These are phyloP conservation scores for Sporothrix curviconia DNA, from an alignment of 2,329 filamentous ascomycete species.

Conservation along the genomic window DNA sequence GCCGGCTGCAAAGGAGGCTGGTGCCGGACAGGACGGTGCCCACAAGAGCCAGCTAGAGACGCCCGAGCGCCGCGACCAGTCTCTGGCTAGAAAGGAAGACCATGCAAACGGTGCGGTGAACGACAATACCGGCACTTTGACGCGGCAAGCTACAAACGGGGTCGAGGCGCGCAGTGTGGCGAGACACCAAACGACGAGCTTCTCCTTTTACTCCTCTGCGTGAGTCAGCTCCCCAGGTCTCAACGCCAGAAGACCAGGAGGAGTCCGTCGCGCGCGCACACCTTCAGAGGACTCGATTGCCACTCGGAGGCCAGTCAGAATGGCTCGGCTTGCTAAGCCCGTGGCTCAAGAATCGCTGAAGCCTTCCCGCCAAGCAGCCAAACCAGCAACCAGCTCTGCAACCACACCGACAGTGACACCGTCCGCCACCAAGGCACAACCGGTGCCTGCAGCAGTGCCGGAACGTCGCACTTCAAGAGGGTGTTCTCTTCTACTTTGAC, in stretches of 20 bases:
- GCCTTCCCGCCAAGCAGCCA: neutral
- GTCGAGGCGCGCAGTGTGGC: neutral
- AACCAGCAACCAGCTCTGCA: neutral
- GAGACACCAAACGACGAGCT: neutral
- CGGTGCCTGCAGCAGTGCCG: too few relatives aligned
- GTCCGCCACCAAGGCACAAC: too few relatives aligned
- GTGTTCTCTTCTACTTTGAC: neutral
- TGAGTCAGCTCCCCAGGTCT: neutral
- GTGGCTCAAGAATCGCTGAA: neutral
- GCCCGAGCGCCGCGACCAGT: too few relatives aligned
- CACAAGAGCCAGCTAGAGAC: neutral
- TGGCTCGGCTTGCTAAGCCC: constrained; percentile 10
- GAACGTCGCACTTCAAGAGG: neutral
- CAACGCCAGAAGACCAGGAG: neutral
- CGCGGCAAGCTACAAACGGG: too few relatives aligned
- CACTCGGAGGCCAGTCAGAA: constrained; percentile 11
- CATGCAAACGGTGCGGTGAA: neutral
- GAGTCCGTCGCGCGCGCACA: neutral
- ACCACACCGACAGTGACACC: too few relatives aligned
- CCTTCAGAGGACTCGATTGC: constrained; percentile 4
- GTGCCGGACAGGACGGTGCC: too few relatives aligned
- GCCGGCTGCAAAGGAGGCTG: neutral
- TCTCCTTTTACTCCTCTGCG: neutral
- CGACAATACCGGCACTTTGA: too few relatives aligned
- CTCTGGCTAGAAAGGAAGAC: too few relatives aligned